Evolutionary conservation across 805 yeast genomes (phyloP).

Genomic region (Metschnikowia gelsemii): DNA sequence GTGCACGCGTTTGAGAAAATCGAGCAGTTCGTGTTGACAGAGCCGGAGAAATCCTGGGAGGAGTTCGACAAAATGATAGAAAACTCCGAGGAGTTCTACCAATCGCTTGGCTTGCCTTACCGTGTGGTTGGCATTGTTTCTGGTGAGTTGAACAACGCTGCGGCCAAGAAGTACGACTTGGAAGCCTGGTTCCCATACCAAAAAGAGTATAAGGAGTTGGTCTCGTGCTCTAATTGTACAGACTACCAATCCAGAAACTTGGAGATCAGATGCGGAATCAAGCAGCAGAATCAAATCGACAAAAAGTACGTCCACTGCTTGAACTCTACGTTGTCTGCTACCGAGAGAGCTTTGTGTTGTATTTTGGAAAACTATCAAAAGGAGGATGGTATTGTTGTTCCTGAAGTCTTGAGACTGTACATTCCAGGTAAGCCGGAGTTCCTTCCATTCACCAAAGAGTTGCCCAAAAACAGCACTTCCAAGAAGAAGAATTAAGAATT

Average conservation of each 20-base stretch:
- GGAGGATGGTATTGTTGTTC: constrained; percentile 89
- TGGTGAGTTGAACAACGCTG: constrained; percentile 98
- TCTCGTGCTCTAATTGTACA: constrained; percentile 98
- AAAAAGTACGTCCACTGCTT: constrained; percentile 98
- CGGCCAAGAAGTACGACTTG: constrained; percentile 97
- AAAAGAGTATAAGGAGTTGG: constrained; percentile 96
- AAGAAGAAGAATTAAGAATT: constrained; percentile 50
- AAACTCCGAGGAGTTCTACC: constrained; percentile 87
- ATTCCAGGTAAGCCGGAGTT: constrained; percentile 99
- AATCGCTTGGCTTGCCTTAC: constrained; percentile 89
- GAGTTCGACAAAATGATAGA: constrained; percentile 96
- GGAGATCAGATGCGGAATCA: constrained; percentile 98
- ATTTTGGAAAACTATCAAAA: constrained; percentile 96
- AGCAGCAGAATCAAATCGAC: constrained; percentile 90
- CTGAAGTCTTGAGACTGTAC: constrained; percentile 93
- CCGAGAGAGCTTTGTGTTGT: constrained; percentile 98
- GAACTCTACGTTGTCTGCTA: constrained; percentile 95
- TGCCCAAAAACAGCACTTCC: constrained; percentile 92
- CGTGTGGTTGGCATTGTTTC: constrained; percentile 97
- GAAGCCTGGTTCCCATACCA: constrained; percentile 99
- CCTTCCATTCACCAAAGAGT: constrained; percentile 83
- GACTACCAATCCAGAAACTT: constrained; percentile 98
- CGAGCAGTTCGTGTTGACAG: constrained; percentile 93
- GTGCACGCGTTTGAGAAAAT: constrained; percentile 98
- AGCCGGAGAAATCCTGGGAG: constrained; percentile 97